Evolutionary conservation across 148 eudicot genomes (phyloP), one percentile per base, ranked within the genome.

Genomic region (Oxyria digyna): DNA sequence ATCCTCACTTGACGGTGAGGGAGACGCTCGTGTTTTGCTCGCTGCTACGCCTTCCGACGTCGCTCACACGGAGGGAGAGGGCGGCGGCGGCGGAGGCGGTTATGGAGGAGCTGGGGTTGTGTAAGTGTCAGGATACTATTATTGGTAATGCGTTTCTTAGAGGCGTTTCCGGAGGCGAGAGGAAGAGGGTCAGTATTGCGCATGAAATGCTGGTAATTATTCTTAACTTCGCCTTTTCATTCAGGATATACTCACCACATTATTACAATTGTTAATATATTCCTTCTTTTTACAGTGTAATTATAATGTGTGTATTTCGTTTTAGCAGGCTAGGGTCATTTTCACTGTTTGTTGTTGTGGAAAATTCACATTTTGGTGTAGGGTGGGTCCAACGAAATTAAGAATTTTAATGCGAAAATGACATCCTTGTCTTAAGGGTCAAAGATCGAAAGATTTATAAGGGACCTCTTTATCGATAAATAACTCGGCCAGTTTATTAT

Each of bases 141-240:
- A 85, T 89, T 1, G 97, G 97, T 29, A 87, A 85, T 71, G 43
- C 74, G 6, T 91, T 91, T 52, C 41, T 89, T 0, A 78, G 96
- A 0, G 97, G 97, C 0, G 85, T 92, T 0, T 92, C 97, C 0
- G 97, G 97, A 10, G 97, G 97, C 0, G 97, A 92, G 76, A 78
- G 96, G 29, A 92, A 87, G 69, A 42, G 96, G 7, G 97, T 92
- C 29, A 82, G 91, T 48, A 87, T 92, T 12, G 97, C 88, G 0
- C 91, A 89, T 38, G 97, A 92, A 73, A 87, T 92, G 96, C 65
- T 92, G 13, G 74, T 89, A 41, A 13, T 8, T 2, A 63, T 15
- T 52, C 4, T 48, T 48, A 48, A 48, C 6, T 48, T 48, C 52
- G n/a, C 21, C 14, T 52, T 63, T 63, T 32, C 4, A 0, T 64